Evolutionary conservation across 2,329 filamentous ascomycete species (phyloP).

Genomic region (Daldinia sp.): DNA sequence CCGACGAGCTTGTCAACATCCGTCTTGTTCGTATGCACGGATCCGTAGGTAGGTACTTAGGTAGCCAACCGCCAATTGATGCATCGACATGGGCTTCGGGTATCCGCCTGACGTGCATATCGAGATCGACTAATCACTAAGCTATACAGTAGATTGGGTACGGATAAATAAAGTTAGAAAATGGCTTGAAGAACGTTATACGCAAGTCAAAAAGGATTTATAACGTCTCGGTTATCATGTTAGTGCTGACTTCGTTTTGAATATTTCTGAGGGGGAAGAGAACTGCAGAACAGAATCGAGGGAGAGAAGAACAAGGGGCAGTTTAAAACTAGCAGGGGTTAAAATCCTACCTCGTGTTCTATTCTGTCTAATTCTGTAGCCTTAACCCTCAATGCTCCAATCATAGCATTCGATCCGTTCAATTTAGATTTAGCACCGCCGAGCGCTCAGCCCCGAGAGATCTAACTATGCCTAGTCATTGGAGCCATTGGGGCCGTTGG

Average conservation of each 20-base stretch:
- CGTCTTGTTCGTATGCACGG: no score
- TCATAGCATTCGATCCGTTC: background rate
- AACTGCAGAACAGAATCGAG: no score
- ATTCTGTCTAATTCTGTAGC: background rate
- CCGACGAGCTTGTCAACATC: no score
- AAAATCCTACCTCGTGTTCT: slow-evolving; percentile 16
- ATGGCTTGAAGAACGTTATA: background rate
- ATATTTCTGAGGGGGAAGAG: background rate
- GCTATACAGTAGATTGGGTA: background rate
- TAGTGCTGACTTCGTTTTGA: background rate
- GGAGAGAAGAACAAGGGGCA: background rate
- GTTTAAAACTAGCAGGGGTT: slow-evolving; percentile 5
- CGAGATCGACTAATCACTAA: no score
- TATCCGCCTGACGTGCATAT: background rate
- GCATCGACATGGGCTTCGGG: background rate
- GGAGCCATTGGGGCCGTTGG: no score
- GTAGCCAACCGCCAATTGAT: background rate
- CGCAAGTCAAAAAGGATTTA: no score
- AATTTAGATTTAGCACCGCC: slow-evolving; percentile 16
- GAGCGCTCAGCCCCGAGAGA: slow-evolving; percentile 12
- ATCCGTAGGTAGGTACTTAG: no score
- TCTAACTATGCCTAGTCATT: background rate
- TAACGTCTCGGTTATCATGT: background rate
- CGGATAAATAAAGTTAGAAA: background rate
- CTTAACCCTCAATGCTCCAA: background rate